phyloP scores from a whole-genome alignment of 768 basidiomycete species.

The Scleroderma bovista region DNA sequence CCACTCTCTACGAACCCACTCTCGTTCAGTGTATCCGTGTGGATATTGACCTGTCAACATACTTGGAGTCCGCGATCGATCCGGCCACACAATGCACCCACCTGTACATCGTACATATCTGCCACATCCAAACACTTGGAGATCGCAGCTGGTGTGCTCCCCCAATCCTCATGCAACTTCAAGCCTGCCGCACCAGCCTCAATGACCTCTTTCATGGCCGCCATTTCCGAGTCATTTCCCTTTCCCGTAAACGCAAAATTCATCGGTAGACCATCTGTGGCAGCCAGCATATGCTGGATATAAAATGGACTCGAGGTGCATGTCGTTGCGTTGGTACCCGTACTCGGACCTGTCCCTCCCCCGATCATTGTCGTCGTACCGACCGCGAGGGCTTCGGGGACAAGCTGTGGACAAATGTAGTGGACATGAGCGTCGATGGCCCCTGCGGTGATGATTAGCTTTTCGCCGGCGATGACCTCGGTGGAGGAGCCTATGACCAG shows the following conservation, averaged over 20 bases:
- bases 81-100: conserved; percentile 26
- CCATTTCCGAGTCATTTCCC: conserved; percentile 82
- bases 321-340: conserved; percentile 85
- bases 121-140: conserved; percentile 70
- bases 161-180: conserved; percentile 99
- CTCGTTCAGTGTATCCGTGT: conserved; percentile 96
- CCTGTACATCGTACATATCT: conserved; percentile 93
- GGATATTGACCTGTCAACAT: conserved; percentile 55
- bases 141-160: conserved; percentile 81
- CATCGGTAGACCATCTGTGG: conserved; percentile 85
- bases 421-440: conserved; percentile 90
- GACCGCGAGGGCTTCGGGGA: conserved; percentile 74
- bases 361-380: conserved; percentile 95
- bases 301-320: conserved; percentile 91
- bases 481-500: conserved; percentile 88
- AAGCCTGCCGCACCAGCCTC: conserved; percentile 82
- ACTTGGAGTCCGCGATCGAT: conserved; percentile 36
- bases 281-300: conserved; percentile 84
- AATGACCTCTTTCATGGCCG: conserved; percentile 74
- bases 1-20: conserved; percentile 93
- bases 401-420: conserved; percentile 93
- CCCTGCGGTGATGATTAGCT: conserved; percentile 90
- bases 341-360: conserved; percentile 91
- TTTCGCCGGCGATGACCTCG: conserved; percentile 94
- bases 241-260: conserved; percentile 97